These are phyloP conservation scores for Leucosporidium creatinivorum DNA, from an alignment of 768 basidiomycete species.

Conservation along the genomic window DNA sequence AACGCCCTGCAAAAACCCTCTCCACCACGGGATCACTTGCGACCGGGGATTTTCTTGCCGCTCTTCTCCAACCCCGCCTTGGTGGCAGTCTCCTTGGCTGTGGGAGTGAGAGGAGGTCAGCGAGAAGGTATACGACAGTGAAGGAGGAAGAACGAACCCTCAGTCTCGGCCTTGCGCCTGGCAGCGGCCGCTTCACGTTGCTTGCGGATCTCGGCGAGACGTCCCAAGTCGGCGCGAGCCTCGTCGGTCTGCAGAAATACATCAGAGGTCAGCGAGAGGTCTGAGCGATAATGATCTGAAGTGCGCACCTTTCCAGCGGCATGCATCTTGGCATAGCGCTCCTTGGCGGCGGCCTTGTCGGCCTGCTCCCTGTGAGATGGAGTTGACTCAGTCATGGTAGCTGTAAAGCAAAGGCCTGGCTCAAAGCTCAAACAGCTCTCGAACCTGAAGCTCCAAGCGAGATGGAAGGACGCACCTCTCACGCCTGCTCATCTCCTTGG, in stretches of 20 bases:
- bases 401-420: too few relatives aligned
- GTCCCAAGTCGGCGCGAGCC: conserved; percentile 82
- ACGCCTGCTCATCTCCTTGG: conserved; percentile 49
- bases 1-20: too few relatives aligned
- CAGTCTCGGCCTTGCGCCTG: conserved; percentile 78
- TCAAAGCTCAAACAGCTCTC: too few relatives aligned
- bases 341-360: conserved; percentile 82
- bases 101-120: too few relatives aligned
- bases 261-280: too few relatives aligned
- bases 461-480: not conserved
- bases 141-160: conserved; percentile 51
- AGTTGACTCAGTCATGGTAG: too few relatives aligned
- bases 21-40: not conserved
- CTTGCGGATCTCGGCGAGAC: conserved; percentile 73
- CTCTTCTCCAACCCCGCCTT: not conserved
- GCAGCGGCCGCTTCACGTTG: conserved; percentile 82
- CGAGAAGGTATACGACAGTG: not conserved
- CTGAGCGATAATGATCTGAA: too few relatives aligned
- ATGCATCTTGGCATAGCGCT: conserved; percentile 70
- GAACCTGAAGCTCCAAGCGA: too few relatives aligned
- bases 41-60: not conserved
- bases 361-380: conserved; percentile 66
- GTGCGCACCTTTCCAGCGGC: conserved; percentile 10
- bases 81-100: not conserved
- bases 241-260: conserved; percentile 62